phyloP scores from a whole-genome alignment of 2,329 filamentous ascomycete genomes.

The Botrytis porri region DNA sequence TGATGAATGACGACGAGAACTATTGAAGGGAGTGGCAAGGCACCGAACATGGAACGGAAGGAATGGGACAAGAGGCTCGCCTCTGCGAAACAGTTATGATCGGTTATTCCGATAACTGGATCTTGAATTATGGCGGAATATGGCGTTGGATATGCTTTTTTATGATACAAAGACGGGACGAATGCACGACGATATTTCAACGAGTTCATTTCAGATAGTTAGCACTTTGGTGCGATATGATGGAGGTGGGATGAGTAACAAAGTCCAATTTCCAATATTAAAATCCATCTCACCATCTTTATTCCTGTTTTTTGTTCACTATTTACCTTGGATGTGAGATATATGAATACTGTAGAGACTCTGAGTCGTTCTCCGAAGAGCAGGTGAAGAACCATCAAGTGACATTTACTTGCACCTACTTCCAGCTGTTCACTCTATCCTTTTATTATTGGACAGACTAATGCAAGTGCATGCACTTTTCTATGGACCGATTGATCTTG shows the following conservation, averaged over 20 bases:
- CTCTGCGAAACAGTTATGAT: background rate
- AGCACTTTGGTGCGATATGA: background rate
- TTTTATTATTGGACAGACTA: background rate
- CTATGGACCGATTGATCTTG: background rate
- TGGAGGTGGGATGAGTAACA: background rate
- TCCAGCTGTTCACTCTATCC: background rate
- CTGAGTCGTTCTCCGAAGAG: background rate
- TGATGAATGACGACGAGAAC: background rate
- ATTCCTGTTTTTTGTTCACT: background rate
- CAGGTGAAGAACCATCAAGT: background rate
- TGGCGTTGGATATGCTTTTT: background rate
- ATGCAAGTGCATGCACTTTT: background rate
- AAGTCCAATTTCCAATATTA: background rate
- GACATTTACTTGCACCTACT: background rate
- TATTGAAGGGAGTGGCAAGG: background rate
- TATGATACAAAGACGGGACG: background rate
- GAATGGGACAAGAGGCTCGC: background rate
- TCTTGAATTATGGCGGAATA: background rate
- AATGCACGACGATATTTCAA: background rate
- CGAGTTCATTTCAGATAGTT: background rate
- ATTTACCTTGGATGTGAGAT: background rate
- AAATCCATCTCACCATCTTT: background rate
- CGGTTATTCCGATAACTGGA: no score
- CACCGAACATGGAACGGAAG: background rate
- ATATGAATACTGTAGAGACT: background rate